A percentile compares a stretch with the other conserved stretches of the same genome.
phyloP scores from a whole-genome alignment of 2,329 filamentous ascomycete species.

The Calonectria henricotiae region DNA sequence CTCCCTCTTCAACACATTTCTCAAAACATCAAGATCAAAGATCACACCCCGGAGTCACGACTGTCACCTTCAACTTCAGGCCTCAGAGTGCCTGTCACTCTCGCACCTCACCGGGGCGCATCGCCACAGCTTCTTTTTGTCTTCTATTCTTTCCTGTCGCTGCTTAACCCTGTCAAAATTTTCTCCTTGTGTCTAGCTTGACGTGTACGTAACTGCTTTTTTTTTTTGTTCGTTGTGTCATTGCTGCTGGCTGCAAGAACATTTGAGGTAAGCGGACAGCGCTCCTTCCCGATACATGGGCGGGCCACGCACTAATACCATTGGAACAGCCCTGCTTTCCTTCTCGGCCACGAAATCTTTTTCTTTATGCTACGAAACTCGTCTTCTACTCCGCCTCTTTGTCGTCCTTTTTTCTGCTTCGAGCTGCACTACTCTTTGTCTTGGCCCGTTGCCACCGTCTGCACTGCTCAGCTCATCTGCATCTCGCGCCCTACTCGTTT shows the following conservation, averaged over 20 bases:
- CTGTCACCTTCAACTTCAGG: not conserved
- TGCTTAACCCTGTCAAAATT: not conserved
- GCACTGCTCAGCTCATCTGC: not conserved
- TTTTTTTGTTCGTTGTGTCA: not conserved
- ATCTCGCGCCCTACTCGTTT: constrained; percentile 5
- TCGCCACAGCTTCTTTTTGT: not conserved
- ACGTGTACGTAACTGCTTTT: not conserved
- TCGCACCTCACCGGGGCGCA: not conserved
- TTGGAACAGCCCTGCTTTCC: not conserved
- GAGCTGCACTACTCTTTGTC: not conserved
- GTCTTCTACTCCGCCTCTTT: constrained; percentile 8
- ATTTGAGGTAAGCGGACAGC: not conserved
- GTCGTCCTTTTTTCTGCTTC: constrained; percentile 6
- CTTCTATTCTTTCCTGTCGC: not conserved
- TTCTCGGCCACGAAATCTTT: not conserved
- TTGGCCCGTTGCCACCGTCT: constrained; percentile 16
- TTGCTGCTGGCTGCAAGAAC: not conserved
- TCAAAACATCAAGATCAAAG: not conserved
- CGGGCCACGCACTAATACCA: not conserved
- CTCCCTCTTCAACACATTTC: not conserved
- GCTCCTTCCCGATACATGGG: not conserved
- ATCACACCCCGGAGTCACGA: not conserved
- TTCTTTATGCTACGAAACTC: constrained; percentile 1
- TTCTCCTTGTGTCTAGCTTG: not conserved
- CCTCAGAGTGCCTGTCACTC: not conserved